Base-by-base conservation (phyloP, 1,284 basidiomycete species). In the Puccinia novopanici region DNA sequence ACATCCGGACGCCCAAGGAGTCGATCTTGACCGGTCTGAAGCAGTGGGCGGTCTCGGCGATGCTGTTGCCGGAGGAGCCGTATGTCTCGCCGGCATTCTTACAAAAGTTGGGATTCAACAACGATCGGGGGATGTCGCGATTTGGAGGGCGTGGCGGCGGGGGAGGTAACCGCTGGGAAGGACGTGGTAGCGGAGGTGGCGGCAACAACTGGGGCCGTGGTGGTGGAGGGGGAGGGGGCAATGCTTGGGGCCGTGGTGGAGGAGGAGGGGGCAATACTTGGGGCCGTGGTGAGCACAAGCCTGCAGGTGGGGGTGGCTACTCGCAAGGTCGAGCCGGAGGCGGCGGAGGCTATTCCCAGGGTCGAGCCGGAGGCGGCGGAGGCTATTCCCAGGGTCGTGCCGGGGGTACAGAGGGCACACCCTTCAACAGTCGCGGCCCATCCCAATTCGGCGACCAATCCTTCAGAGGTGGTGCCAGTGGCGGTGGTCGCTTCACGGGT, bases 1-100 rank as follows among this genome's bases (percentile, higher is more conserved):
- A 91, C 37, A 83, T 94, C 72, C 88, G 90, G 34, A 84, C 88
- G 1, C 84, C 82, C 2, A 88, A 87, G 80, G 82, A 84, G 3
- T 87, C 87, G n/a, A 86, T 93, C 72, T 82, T 92, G 27, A 87
- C 90, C 50, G 91, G 90, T 10, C 86, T 91, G 79, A 89, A 91
- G 85, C 86, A 88, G 50, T 95, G 93, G 93, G 85, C 90, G 0
- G 87, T 84, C 22, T 87, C 88, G 54, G 89, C 88, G 6, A 87
- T 87, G 59, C 90, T 90, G 30, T 85, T 91, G 45, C 82, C 86
- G 0, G 82, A 86, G 72, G 86, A 90, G 12, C 90, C 90, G 0
- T 87, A 88, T 83, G 85, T 91, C 27, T 88, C 88, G 0, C 84
- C 86, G 0, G 80, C 80, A 17, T 89, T 91, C 86, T 85, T 91